A percentile compares a stretch with the other conserved stretches of the same genome.
Evolutionary conservation across 495 filamentous ascomycete species (phyloP).

Genomic region (Penicillium antarcticum): DNA sequence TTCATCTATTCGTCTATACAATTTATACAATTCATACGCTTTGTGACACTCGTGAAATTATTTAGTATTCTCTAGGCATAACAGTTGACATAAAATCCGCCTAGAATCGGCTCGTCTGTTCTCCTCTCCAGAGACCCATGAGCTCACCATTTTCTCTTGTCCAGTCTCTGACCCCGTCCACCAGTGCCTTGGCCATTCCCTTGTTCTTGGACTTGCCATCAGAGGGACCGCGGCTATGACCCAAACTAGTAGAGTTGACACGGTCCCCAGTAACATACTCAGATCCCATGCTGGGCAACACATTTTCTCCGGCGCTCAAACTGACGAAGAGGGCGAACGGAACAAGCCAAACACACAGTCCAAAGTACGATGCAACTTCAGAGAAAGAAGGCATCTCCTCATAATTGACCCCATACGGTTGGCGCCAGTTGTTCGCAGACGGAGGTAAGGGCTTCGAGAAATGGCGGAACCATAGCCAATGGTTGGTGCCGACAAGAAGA

Average conservation of each 20-base stretch:
- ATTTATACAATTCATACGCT: slow-evolving; percentile 2
- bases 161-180: slow-evolving; percentile 72
- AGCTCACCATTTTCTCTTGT: slow-evolving; percentile 68
- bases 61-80: not conserved
- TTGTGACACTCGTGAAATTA: not conserved
- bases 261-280: slow-evolving; percentile 61
- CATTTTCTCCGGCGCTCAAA: slow-evolving; percentile 88
- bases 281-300: slow-evolving; percentile 80
- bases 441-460: slow-evolving; percentile 62
- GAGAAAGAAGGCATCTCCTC: slow-evolving; percentile 78
- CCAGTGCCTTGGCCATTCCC: slow-evolving; percentile 86
- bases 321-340: slow-evolving; percentile 95
- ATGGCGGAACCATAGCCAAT: slow-evolving; percentile 94
- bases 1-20: not conserved
- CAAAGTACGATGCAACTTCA: slow-evolving; percentile 94
- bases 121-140: slow-evolving; percentile 65
- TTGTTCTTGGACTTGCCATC: slow-evolving; percentile 59
- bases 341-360: slow-evolving; percentile 93
- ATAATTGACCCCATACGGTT: slow-evolving; percentile 54
- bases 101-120: slow-evolving; percentile 44
- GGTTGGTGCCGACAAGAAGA: slow-evolving; percentile 82
- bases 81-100: slow-evolving; percentile 3
- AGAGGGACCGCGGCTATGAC: slow-evolving; percentile 32
- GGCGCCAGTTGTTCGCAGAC: slow-evolving; percentile 37
- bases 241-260: slow-evolving; percentile 40